Conservation (phyloP, 1,139 yeast genomes). For the Sugiyamaella novakii region DNA sequence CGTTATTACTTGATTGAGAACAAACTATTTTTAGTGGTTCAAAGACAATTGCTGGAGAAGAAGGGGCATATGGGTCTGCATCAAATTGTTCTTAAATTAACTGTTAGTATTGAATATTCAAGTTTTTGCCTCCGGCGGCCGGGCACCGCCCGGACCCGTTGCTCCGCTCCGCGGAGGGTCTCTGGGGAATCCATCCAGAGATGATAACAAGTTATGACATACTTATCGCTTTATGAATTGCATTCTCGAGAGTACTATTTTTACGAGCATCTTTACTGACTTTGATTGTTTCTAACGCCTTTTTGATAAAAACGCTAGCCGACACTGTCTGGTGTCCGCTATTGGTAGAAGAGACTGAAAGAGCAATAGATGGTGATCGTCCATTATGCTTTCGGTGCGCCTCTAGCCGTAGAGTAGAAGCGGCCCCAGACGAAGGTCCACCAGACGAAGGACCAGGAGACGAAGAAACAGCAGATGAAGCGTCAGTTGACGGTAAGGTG, state of each 20-base stretch:
- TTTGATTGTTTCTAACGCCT: slow-evolving; percentile 51
- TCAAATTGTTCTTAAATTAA: slow-evolving; percentile 34
- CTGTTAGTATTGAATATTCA: not conserved
- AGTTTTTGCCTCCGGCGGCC: not conserved
- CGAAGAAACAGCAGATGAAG: slow-evolving; percentile 6
- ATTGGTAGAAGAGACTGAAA: slow-evolving; percentile 36
- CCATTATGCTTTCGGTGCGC: slow-evolving; percentile 21
- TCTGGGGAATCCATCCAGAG: not conserved
- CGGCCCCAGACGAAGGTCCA: slow-evolving; percentile 1
- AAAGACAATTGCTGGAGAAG: slow-evolving; percentile 54
- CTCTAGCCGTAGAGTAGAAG: slow-evolving; percentile 4
- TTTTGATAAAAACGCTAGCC: slow-evolving; percentile 49
- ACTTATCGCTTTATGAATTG: slow-evolving; percentile 49
- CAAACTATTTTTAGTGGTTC: slow-evolving; percentile 66
- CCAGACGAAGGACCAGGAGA: not conserved
- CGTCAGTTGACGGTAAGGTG: slow-evolving; percentile 1
- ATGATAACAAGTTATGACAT: slow-evolving; percentile 23
- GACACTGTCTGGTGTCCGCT: slow-evolving; percentile 37
- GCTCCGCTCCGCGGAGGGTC: not conserved
- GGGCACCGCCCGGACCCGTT: not conserved
- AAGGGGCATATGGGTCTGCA: slow-evolving; percentile 35
- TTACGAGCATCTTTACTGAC: slow-evolving; percentile 55
- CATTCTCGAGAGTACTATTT: slow-evolving; percentile 46
- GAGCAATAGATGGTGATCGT: slow-evolving; percentile 39
- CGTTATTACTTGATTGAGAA: slow-evolving; percentile 52